Conservation (phyloP, 768 basidiomycete species). For the Leccinum uliginosum region DNA sequence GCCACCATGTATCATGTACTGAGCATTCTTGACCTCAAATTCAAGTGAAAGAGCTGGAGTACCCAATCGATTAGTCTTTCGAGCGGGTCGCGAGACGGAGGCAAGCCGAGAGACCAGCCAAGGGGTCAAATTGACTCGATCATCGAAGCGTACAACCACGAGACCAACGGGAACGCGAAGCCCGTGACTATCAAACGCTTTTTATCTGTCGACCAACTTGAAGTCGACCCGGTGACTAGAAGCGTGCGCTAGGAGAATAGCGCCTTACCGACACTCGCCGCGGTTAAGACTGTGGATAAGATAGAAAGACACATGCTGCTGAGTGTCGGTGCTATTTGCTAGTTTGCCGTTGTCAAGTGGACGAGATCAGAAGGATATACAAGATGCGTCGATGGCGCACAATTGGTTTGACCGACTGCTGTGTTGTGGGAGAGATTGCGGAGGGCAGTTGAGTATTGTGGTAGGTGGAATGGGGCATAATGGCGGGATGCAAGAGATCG, state of each 20-base stretch:
- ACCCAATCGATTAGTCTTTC: background rate
- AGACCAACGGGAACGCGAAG: too few relatives aligned
- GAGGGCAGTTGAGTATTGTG: slow-evolving; percentile 48
- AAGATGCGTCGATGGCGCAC: too few relatives aligned
- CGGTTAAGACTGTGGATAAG: slow-evolving; percentile 35
- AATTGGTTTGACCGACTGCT: too few relatives aligned
- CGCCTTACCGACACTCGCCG: slow-evolving; percentile 31
- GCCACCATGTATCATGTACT: background rate
- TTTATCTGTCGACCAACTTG: too few relatives aligned
- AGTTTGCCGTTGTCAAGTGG: background rate
- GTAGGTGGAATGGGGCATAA: slow-evolving; percentile 1
- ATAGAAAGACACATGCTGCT: slow-evolving; percentile 35
- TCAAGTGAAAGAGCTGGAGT: too few relatives aligned
- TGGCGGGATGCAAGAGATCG: slow-evolving; percentile 6
- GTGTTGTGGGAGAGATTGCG: slow-evolving; percentile 46
- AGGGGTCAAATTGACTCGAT: too few relatives aligned
- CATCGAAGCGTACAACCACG: too few relatives aligned
- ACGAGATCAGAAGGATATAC: slow-evolving; percentile 1
- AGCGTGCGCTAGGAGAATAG: background rate
- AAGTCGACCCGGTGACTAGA: background rate
- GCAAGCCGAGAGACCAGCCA: too few relatives aligned
- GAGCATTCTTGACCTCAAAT: background rate
- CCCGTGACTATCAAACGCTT: too few relatives aligned
- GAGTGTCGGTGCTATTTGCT: background rate
- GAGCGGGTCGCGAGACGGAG: too few relatives aligned